Base-by-base conservation (phyloP, 1,139 yeast species). In the Blastobotrys malaysiensis region DNA sequence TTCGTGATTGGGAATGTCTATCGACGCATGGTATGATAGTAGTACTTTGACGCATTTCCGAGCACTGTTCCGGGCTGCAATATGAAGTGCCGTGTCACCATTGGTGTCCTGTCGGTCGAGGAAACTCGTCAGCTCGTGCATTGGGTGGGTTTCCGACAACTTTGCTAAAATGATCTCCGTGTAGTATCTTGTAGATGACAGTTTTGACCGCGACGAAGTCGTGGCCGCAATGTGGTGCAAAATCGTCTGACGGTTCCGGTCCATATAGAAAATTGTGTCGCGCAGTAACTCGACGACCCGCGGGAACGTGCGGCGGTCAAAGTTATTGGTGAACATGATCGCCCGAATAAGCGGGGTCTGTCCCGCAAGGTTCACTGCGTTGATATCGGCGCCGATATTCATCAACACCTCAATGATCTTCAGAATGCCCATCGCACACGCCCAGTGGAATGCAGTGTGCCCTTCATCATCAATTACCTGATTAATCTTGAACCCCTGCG, bases 371-470 rank as follows among this genome's bases (percentile, higher is more conserved):
- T 90, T 93, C 19, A 86, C 83, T 11, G 82, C 83, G 46, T 86
- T 71, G 4, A 91, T 85, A 65, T 88, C 86, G 1, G 96, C 96
- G 6, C 93, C 90, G 16, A 80, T 76, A 54, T 81, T 80, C 19
- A 90, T 69, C 22, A 93, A 71, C 19, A 88, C 73, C 61, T 85
- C 88, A 52, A 90, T 82, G 68, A 91, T 78, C 46, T 81, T 81
- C 53, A 83, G 73, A 61, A 87, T 84, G 7, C 97, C 97, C 77
- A 93, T 86, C 0, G 98, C 90, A 9, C 96, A 83, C 0, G 98
- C 97, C 99, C 99, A 93, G 69, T 93, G 98, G 60, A 93, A 78
- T 0, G 97, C 90, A 0, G 97, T 88, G 64, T 93, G 97, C 0
- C 97, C 97, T 69, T 93, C 98, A 61, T 88, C 95, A 65, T 93